phyloP scores from a whole-genome alignment of 805 yeast species.

The Scheffersomyces lignosus region DNA sequence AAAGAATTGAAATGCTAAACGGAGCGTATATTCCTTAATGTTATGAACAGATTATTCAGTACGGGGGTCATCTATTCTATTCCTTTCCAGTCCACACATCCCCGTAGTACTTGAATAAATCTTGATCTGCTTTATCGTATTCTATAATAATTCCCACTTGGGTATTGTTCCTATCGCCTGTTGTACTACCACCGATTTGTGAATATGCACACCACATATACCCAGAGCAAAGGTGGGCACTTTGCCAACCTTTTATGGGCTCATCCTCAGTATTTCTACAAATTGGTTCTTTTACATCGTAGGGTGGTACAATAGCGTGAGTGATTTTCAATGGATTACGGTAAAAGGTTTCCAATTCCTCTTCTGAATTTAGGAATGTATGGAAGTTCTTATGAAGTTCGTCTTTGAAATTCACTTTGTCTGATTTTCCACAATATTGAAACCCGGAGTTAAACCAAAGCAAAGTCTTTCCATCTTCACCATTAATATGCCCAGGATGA shows the following conservation, averaged over 20 bases:
- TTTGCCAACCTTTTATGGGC: conserved; percentile 53
- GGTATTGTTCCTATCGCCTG: conserved; percentile 27
- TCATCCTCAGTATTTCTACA: conserved; percentile 37
- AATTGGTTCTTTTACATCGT: conserved; percentile 36
- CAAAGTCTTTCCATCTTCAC: conserved; percentile 30
- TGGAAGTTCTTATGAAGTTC: conserved; percentile 28
- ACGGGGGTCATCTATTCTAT: too few relatives aligned
- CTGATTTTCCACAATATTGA: conserved; percentile 41
- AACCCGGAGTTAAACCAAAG: conserved; percentile 48
- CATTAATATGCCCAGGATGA: conserved; percentile 45
- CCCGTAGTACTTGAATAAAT: conserved; percentile 46
- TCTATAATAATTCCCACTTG: conserved; percentile 48
- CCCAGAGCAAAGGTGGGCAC: conserved; percentile 52
- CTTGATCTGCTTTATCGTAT: conserved; percentile 28
- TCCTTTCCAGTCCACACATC: conserved; percentile 53
- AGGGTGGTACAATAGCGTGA: conserved; percentile 44
- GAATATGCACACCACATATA: conserved; percentile 65
- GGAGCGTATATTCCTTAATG: too few relatives aligned
- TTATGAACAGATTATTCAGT: too few relatives aligned
- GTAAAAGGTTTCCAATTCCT: conserved; percentile 20
- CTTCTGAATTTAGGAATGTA: conserved; percentile 16
- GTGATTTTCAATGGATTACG: conserved; percentile 29
- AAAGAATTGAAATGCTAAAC: too few relatives aligned
- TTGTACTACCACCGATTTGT: conserved; percentile 48
- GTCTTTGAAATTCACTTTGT: conserved; percentile 37